Conservation (phyloP, 345 rosid genomes). For the Dovyalis caffra region DNA sequence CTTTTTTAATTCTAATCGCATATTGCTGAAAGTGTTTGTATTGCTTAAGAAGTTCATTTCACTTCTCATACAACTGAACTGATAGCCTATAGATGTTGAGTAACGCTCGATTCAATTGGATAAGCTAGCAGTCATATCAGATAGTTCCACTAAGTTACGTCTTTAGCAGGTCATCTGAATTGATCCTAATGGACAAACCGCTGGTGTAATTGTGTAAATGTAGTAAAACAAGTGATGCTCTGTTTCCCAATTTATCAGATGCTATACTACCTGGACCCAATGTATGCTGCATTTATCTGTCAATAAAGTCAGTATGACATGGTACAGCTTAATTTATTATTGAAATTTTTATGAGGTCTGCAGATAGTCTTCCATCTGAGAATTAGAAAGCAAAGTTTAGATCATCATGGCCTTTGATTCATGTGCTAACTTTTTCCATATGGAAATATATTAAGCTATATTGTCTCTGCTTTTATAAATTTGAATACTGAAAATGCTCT, state of each 20-base stretch:
- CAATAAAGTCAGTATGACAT: not conserved
- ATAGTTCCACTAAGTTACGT: not conserved
- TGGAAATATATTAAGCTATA: not conserved
- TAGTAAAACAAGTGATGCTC: not conserved
- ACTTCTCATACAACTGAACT: not conserved
- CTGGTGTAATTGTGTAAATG: not conserved
- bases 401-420: not conserved
- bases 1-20: not conserved
- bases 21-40: not conserved
- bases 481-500: conserved; percentile 6
- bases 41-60: not conserved
- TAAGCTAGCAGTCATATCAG: not conserved
- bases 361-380: not conserved
- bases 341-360: not conserved
- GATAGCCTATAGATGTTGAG: not conserved
- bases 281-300: not conserved
- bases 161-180: not conserved
- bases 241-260: not conserved
- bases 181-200: not conserved
- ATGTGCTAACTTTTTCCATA: not conserved
- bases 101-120: not conserved
- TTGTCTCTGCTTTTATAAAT: not conserved
- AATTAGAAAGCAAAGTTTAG: not conserved
- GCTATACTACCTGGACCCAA: not conserved
- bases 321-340: not conserved